A percentile compares a stretch with the other conserved stretches of the same genome.
Evolutionary conservation across 1,284 basidiomycete genomes (phyloP).

Genomic region (Malassezia yamatoensis): DNA sequence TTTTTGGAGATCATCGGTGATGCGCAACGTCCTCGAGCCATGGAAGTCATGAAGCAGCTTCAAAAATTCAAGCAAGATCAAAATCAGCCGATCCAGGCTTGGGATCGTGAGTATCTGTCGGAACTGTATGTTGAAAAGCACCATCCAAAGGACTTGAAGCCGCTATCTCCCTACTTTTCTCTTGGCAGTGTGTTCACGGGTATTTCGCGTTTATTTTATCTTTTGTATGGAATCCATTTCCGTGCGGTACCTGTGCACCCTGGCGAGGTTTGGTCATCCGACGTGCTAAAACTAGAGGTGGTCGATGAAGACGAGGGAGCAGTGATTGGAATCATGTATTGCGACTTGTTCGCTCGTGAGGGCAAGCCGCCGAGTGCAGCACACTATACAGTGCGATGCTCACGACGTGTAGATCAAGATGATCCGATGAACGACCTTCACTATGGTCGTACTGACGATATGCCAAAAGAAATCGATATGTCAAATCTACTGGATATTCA

Average conservation of each 20-base stretch:
- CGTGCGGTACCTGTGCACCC: conserved; percentile 45
- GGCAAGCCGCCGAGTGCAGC: conserved; percentile 86
- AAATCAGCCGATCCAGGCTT: conserved; percentile 20
- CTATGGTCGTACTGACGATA: conserved; percentile 6
- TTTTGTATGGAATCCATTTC: conserved; percentile 41
- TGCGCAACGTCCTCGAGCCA: conserved; percentile 31
- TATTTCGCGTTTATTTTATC: conserved; percentile 35
- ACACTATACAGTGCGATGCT: conserved; percentile 94
- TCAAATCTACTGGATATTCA: conserved; percentile 29
- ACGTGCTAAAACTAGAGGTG: conserved; percentile 84
- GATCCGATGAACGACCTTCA: conserved; percentile 60
- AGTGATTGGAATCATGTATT: conserved; percentile 83
- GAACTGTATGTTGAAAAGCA: conserved; percentile 28
- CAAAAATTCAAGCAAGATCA: conserved; percentile 22
- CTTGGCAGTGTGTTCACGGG: conserved; percentile 43
- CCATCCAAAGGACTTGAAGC: conserved; percentile 22
- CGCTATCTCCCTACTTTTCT: conserved; percentile 39
- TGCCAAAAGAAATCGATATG: conserved; percentile 9
- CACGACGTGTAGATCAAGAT: conserved; percentile 79
- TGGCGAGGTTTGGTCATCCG: conserved; percentile 78
- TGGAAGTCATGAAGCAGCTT: conserved; percentile 28
- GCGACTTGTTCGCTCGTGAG: conserved; percentile 73
- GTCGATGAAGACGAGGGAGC: conserved; percentile 70
- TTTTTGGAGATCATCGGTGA: conserved; percentile 34
- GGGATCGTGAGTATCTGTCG: conserved; percentile 44